Evolutionary conservation across 2,329 filamentous ascomycete species (phyloP).

Genomic region (Monilinia polystroma): DNA sequence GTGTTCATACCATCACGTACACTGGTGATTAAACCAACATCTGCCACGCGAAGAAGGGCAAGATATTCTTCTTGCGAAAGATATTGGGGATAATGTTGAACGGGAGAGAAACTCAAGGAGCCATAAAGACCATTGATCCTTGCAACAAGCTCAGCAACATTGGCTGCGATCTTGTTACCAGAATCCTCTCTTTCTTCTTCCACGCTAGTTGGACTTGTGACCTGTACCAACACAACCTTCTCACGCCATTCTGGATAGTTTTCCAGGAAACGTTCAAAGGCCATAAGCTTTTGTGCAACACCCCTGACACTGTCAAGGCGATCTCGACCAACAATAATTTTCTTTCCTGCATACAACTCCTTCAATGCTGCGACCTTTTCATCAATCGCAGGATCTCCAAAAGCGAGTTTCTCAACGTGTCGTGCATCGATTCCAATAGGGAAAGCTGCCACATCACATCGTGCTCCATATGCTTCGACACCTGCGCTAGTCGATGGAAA

Average conservation of each 20-base stretch:
- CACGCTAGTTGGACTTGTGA: constrained; percentile 82
- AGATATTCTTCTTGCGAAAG: constrained; percentile 89
- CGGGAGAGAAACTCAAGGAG: constrained; percentile 82
- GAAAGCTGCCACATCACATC: constrained; percentile 89
- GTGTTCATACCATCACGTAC: constrained; percentile 98
- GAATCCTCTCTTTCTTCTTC: constrained; percentile 75
- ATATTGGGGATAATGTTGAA: constrained; percentile 94
- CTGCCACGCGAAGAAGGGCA: constrained; percentile 82
- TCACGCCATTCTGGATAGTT: constrained; percentile 89
- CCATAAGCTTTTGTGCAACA: constrained; percentile 93
- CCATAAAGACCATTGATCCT: constrained; percentile 91
- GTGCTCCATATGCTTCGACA: constrained; percentile 83
- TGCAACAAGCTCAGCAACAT: constrained; percentile 86
- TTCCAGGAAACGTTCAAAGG: constrained; percentile 89
- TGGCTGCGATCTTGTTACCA: constrained; percentile 78
- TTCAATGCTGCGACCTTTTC: constrained; percentile 71
- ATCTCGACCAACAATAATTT: constrained; percentile 92
- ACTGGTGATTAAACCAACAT: constrained; percentile 92
- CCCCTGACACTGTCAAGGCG: constrained; percentile 90
- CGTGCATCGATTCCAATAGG: constrained; percentile 92
- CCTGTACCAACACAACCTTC: constrained; percentile 90
- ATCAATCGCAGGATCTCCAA: constrained; percentile 66
- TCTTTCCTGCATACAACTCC: constrained; percentile 81
- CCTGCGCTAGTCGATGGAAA: constrained; percentile 83
- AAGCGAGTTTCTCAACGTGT: constrained; percentile 73